Percentiles rank a stretch among this genome's conserved stretches.
Evolutionary conservation across 2,329 filamentous ascomycete species (phyloP).

Genomic region (Talaromyces funiculosus): DNA sequence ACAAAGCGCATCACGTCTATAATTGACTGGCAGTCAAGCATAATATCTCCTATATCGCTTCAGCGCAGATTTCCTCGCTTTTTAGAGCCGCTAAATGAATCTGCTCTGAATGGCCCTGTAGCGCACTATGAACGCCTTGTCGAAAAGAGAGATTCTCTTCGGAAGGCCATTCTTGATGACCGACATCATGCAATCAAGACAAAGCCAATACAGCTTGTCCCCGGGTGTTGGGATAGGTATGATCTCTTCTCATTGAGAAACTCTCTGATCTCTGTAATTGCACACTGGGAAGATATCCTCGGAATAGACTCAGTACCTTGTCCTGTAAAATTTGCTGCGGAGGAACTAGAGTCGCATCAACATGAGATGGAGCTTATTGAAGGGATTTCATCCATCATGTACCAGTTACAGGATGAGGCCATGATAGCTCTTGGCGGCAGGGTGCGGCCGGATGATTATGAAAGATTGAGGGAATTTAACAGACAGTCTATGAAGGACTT

Average conservation of each 20-base stretch:
- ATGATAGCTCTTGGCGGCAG: constrained; percentile 19
- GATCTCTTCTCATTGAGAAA: constrained; percentile 19
- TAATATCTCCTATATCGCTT: constrained; percentile 11
- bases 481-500: constrained; percentile 16
- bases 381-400: constrained; percentile 16
- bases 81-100: constrained; percentile 11
- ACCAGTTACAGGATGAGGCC: constrained; percentile 16
- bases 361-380: constrained; percentile 16
- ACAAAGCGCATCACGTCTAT: constrained; percentile 14
- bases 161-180: constrained; percentile 6
- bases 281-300: constrained; percentile 15
- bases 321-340: constrained; percentile 13
- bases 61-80: constrained; percentile 16
- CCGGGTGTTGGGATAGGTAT: constrained; percentile 17
- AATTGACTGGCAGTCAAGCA: constrained; percentile 18
- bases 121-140: constrained; percentile 8
- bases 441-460: constrained; percentile 16
- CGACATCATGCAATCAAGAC: constrained; percentile 8
- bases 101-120: background rate
- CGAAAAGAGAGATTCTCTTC: constrained; percentile 8
- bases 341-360: constrained; percentile 16
- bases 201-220: constrained; percentile 13
- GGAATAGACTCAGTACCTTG: background rate
- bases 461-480: constrained; percentile 14
- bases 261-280: constrained; percentile 15